Percentiles rank a stretch among this genome's conserved stretches.
Evolutionary conservation across 352 stramenopile species (phyloP).

Genomic region (Phytophthora vignae): DNA sequence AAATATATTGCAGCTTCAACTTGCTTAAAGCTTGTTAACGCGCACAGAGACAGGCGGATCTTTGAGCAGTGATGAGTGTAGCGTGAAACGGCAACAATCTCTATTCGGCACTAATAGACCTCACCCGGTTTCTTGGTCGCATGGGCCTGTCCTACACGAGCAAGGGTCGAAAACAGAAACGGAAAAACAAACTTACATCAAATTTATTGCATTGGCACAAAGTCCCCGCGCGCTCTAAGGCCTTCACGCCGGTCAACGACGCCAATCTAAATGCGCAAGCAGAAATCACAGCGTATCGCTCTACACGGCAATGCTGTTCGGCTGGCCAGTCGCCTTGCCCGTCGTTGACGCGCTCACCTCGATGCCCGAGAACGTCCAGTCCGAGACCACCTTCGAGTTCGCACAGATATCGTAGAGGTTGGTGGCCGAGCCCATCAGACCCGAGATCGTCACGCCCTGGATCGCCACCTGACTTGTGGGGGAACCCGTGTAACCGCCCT

Average conservation of each 20-base stretch:
- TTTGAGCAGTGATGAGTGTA: too few species aligned
- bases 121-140: too few species aligned
- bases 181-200: neutral
- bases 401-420: conserved; percentile 39
- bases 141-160: too few species aligned
- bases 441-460: conserved; percentile 13
- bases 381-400: conserved; percentile 33
- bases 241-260: neutral
- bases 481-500: conserved; percentile 32
- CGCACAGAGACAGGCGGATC: neutral
- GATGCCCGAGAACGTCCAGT: conserved; percentile 20
- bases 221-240: neutral
- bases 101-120: too few species aligned
- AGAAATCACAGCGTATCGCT: neutral
- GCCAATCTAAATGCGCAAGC: neutral
- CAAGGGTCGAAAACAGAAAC: too few species aligned
- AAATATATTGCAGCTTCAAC: neutral
- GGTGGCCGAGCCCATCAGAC: conserved; percentile 25
- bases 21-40: neutral
- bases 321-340: conserved; percentile 10
- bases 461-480: conserved; percentile 22
- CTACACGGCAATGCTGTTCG: conserved; percentile 12
- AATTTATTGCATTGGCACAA: neutral
- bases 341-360: conserved; percentile 5
- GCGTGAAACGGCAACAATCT: too few species aligned